Percentiles rank a stretch among this genome's conserved stretches.
These are phyloP conservation scores for Trametopsis cervina DNA, from an alignment of 768 basidiomycete genomes.

Conservation along the genomic window DNA sequence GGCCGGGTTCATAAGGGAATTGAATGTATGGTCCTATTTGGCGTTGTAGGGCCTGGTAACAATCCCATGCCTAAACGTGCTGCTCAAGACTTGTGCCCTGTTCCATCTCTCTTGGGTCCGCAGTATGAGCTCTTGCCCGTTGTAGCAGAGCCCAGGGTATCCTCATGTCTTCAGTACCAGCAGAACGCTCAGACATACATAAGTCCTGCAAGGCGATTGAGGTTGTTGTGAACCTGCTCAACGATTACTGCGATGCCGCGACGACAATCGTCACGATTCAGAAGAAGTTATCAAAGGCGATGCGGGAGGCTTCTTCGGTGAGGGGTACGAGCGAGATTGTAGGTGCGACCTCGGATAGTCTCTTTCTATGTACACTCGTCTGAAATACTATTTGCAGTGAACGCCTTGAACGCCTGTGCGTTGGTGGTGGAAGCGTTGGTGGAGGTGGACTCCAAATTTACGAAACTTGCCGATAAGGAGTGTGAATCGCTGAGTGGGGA, in stretches of 20 bases:
- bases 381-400: constrained; percentile 33
- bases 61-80: background rate
- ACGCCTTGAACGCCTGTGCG: constrained; percentile 59
- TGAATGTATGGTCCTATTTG: constrained; percentile 7
- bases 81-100: background rate
- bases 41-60: constrained; percentile 4
- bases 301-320: constrained; percentile 55
- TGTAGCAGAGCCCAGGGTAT: background rate
- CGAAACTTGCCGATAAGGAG: constrained; percentile 69
- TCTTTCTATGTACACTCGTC: background rate
- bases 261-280: constrained; percentile 54
- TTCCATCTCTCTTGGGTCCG: too few species aligned
- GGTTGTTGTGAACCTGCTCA: constrained; percentile 53
- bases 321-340: constrained; percentile 58
- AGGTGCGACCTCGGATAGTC: constrained; percentile 35
- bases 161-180: constrained; percentile 19
- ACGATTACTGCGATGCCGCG: constrained; percentile 71
- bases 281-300: constrained; percentile 68
- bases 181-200: constrained; percentile 68
- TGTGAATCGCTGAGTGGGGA: constrained; percentile 57
- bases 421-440: constrained; percentile 61
- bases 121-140: too few species aligned
- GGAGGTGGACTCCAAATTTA: constrained; percentile 70
- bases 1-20: background rate
- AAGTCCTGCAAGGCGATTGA: constrained; percentile 77